phyloP scores from a whole-genome alignment of 179 eudicot species.

The Gypsophila paniculata region DNA sequence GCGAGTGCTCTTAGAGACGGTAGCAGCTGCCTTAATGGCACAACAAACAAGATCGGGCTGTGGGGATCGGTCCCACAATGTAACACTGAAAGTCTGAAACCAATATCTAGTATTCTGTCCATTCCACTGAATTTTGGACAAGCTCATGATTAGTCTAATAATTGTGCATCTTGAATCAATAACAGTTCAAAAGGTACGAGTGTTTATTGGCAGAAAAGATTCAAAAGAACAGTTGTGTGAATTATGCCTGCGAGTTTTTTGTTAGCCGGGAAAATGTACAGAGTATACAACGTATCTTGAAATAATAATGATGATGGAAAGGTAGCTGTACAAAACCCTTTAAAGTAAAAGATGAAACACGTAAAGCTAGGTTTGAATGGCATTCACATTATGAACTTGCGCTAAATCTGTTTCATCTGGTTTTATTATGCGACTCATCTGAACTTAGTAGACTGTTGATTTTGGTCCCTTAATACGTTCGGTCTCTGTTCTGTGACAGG shows the following conservation, averaged over 20 bases:
- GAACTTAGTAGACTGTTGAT: too few species aligned
- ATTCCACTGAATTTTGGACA: not conserved
- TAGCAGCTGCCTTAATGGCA: not conserved
- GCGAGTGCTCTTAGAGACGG: too few species aligned
- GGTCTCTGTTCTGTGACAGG: constrained; percentile 37
- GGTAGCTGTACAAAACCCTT: not conserved
- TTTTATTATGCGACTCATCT: too few species aligned
- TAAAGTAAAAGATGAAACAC: not conserved
- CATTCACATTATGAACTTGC: too few species aligned
- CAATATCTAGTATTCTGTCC: not conserved
- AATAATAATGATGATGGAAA: not conserved
- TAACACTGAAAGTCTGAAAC: not conserved
- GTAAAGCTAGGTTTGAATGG: not conserved
- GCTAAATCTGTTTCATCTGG: too few species aligned
- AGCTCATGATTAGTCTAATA: not conserved
- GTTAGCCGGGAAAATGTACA: not conserved
- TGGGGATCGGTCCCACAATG: too few species aligned
- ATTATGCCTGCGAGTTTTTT: too few species aligned
- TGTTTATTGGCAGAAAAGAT: not conserved
- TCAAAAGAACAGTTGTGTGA: too few species aligned
- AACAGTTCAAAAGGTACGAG: not conserved
- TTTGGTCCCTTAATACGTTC: not conserved
- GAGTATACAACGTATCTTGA: not conserved
- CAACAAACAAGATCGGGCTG: too few species aligned
- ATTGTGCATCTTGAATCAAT: not conserved